phyloP scores from a whole-genome alignment of 169 alveolate species.

The Plasmodium malariae region DNA sequence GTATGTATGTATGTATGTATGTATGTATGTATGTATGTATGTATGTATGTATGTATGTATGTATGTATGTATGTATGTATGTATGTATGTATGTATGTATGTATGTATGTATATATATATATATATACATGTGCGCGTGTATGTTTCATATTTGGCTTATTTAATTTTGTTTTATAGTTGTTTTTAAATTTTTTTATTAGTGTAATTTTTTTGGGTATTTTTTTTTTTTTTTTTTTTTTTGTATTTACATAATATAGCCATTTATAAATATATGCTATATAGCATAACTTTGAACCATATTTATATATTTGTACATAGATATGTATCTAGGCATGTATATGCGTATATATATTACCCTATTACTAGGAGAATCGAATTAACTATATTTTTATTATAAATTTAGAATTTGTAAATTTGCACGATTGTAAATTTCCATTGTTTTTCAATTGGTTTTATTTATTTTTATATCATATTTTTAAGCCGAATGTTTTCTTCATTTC shows the following conservation, averaged over 20 bases:
- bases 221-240: conserved; percentile 27
- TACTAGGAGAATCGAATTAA: background rate
- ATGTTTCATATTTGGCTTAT: conserved; percentile 41
- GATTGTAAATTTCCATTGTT: too few relatives aligned
- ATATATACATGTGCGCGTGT: conserved; percentile 1
- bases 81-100: background rate
- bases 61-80: background rate
- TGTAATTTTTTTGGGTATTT: conserved; percentile 21
- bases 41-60: too few relatives aligned
- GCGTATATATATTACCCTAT: background rate
- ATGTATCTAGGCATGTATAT: background rate
- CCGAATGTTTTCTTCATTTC: too few relatives aligned
- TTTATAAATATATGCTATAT: conserved; percentile 6
- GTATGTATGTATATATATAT: background rate
- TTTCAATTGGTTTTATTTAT: too few relatives aligned
- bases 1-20: too few relatives aligned
- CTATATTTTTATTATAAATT: too few relatives aligned
- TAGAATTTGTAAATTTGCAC: background rate
- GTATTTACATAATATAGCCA: conserved; percentile 11
- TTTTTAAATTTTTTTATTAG: conserved; percentile 54
- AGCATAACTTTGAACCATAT: conserved; percentile 17
- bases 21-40: too few relatives aligned
- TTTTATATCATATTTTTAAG: too few relatives aligned
- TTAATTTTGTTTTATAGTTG: conserved; percentile 75
- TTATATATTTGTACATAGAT: background rate